These are phyloP conservation scores for Metschnikowia orientalis DNA, from an alignment of 805 yeast genomes.

Conservation along the genomic window DNA sequence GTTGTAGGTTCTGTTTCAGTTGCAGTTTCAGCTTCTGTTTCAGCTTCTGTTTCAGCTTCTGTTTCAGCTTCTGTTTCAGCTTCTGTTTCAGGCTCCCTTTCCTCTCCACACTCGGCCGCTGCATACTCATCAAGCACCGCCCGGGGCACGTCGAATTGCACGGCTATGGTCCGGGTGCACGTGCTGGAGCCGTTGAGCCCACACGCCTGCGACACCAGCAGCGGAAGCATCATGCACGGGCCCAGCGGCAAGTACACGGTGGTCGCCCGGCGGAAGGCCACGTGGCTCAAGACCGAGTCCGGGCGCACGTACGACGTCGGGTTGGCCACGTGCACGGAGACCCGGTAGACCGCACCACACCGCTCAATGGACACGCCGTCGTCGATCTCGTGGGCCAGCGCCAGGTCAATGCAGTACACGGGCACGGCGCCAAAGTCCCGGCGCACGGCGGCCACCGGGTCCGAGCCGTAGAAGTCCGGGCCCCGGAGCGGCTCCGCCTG, in stretches of 20 bases:
- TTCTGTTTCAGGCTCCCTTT: too few relatives aligned
- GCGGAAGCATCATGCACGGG: slow-evolving; percentile 68
- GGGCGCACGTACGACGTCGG: slow-evolving; percentile 65
- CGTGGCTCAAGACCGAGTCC: slow-evolving; percentile 38
- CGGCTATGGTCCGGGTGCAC: slow-evolving; percentile 40
- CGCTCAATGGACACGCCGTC: slow-evolving; percentile 75
- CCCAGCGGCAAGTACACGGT: slow-evolving; percentile 73
- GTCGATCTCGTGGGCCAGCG: slow-evolving; percentile 82
- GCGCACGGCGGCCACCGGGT: slow-evolving; percentile 32
- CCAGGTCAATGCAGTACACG: slow-evolving; percentile 81
- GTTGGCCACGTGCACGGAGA: slow-evolving; percentile 81
- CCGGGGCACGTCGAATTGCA: slow-evolving; percentile 28
- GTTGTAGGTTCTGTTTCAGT: too few relatives aligned
- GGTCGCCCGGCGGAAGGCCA: slow-evolving; percentile 57
- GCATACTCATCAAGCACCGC: slow-evolving; percentile 19
- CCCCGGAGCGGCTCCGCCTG: too few relatives aligned
- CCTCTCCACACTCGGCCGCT: not conserved
- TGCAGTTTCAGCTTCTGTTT: too few relatives aligned
- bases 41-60: too few relatives aligned
- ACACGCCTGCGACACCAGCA: slow-evolving; percentile 43
- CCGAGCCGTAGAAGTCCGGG: slow-evolving; percentile 23
- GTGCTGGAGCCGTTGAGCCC: slow-evolving; percentile 44
- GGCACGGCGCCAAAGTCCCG: slow-evolving; percentile 41
- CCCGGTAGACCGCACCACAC: slow-evolving; percentile 26
- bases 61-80: too few relatives aligned